Percentiles rank a stretch among this genome's conserved stretches.
phyloP scores from a whole-genome alignment of 1,139 yeast species.

The Meyerozyma athensensis region DNA sequence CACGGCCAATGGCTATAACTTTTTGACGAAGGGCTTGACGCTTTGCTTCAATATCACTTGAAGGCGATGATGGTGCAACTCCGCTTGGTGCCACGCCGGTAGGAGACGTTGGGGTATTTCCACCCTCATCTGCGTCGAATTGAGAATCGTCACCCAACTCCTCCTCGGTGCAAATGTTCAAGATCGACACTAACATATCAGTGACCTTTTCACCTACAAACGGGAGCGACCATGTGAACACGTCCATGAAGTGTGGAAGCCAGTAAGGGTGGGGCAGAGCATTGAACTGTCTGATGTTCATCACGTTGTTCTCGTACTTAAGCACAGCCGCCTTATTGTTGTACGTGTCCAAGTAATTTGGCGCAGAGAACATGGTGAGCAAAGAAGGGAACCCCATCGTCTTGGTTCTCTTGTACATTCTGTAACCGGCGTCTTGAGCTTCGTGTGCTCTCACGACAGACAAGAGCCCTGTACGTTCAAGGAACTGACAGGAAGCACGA shows the following conservation, averaged over 20 bases:
- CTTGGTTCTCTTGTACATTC: constrained; percentile 86
- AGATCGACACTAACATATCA: constrained; percentile 85
- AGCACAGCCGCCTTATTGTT: constrained; percentile 95
- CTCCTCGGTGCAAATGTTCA: constrained; percentile 93
- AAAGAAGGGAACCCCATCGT: constrained; percentile 91
- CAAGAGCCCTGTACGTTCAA: constrained; percentile 73
- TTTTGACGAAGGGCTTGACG: constrained; percentile 74
- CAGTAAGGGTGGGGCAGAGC: constrained; percentile 94
- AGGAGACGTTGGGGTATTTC: neutral
- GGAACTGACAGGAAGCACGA: constrained; percentile 75
- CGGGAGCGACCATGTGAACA: constrained; percentile 95
- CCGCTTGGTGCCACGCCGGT: constrained; percentile 2
- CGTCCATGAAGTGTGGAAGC: constrained; percentile 97
- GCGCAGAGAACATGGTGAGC: constrained; percentile 92
- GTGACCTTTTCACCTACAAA: constrained; percentile 97
- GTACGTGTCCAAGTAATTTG: constrained; percentile 89
- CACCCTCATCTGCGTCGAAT: constrained; percentile 23
- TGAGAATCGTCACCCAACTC: constrained; percentile 78
- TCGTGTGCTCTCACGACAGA: constrained; percentile 94
- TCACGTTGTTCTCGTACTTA: constrained; percentile 83
- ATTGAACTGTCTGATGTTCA: constrained; percentile 94
- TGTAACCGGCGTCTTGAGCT: constrained; percentile 95
- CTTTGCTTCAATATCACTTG: constrained; percentile 33
- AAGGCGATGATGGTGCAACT: constrained; percentile 7
- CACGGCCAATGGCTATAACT: constrained; percentile 90